phyloP scores from a whole-genome alignment of 805 yeast species.

The Metschnikowia corniflorae region DNA sequence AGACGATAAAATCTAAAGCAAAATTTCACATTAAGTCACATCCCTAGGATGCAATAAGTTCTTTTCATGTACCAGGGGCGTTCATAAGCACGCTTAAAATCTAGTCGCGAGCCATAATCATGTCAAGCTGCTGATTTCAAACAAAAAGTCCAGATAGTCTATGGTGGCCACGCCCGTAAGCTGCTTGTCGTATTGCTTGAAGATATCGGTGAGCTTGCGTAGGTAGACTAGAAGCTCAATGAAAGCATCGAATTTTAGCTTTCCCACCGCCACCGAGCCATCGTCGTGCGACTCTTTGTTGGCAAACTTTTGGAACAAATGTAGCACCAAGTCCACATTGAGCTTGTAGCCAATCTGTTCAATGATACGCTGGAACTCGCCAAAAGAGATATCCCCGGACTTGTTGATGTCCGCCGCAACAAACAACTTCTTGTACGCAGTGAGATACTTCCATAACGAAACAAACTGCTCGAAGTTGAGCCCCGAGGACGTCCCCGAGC shows the following conservation, averaged over 20 bases:
- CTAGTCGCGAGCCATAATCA: too few relatives aligned
- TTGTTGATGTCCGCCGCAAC: conserved; percentile 57
- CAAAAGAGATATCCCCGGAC: conserved; percentile 58
- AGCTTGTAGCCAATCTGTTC: conserved; percentile 65
- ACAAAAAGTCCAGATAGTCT: conserved; percentile 62
- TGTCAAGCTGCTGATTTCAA: conserved; percentile 43
- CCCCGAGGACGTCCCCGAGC: conserved; percentile 20
- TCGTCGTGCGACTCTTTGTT: conserved; percentile 28
- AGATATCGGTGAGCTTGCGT: conserved; percentile 70
- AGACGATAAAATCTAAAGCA: too few relatives aligned
- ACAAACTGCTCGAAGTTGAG: conserved; percentile 58
- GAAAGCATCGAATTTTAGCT: conserved; percentile 72
- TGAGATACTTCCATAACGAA: conserved; percentile 63
- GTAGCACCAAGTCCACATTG: conserved; percentile 52
- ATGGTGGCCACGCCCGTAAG: conserved; percentile 70
- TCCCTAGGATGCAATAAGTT: too few relatives aligned
- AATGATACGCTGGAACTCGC: conserved; percentile 60
- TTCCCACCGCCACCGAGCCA: conserved; percentile 29
- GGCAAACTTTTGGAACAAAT: conserved; percentile 56
- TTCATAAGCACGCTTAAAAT: too few relatives aligned
- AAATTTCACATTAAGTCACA: too few relatives aligned
- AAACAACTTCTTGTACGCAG: conserved; percentile 64
- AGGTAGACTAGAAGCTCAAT: conserved; percentile 78
- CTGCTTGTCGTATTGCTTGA: conserved; percentile 72
- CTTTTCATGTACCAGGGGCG: too few relatives aligned